Percentiles rank a stretch among this genome's conserved stretches.
These are phyloP conservation scores for Schizosaccharomyces pombe DNA, from an alignment of 805 yeast species.

Conservation along the genomic window DNA sequence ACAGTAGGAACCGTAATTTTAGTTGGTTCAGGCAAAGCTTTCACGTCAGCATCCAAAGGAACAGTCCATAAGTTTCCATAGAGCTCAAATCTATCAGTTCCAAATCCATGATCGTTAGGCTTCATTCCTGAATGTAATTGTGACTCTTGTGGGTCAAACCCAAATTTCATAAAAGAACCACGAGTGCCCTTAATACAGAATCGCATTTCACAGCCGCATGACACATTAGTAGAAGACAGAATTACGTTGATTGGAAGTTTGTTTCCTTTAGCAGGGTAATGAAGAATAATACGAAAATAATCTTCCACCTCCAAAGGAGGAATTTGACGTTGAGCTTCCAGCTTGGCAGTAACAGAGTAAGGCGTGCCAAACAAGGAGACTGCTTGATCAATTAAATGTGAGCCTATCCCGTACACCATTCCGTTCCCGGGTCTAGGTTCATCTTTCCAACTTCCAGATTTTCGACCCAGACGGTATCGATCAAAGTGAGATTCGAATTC, in stretches of 20 bases:
- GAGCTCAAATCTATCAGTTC: neutral
- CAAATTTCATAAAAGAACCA: constrained; percentile 1
- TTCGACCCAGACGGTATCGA: neutral
- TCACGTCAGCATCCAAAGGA: neutral
- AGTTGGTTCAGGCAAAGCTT: neutral
- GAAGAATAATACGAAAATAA: neutral
- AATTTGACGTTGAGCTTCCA: neutral
- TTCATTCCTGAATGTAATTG: neutral
- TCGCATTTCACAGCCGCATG: neutral
- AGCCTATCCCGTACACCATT: neutral
- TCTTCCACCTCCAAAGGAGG: constrained; percentile 3
- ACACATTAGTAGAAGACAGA: neutral
- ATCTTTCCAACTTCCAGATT: constrained; percentile 3
- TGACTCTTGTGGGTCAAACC: constrained; percentile 1
- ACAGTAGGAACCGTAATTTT: neutral
- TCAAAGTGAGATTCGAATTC: constrained; percentile 4
- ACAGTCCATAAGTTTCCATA: neutral
- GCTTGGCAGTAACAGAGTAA: neutral
- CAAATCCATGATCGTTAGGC: neutral
- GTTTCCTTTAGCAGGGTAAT: neutral
- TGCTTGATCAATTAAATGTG: constrained; percentile 4
- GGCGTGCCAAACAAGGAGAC: constrained; percentile 3
- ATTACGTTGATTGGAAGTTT: neutral
- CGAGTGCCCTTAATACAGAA: neutral
- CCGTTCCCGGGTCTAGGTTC: neutral